These are phyloP conservation scores for Berkeleyomyces rouxiae DNA, from an alignment of 2,329 filamentous ascomycete genomes.

Conservation along the genomic window DNA sequence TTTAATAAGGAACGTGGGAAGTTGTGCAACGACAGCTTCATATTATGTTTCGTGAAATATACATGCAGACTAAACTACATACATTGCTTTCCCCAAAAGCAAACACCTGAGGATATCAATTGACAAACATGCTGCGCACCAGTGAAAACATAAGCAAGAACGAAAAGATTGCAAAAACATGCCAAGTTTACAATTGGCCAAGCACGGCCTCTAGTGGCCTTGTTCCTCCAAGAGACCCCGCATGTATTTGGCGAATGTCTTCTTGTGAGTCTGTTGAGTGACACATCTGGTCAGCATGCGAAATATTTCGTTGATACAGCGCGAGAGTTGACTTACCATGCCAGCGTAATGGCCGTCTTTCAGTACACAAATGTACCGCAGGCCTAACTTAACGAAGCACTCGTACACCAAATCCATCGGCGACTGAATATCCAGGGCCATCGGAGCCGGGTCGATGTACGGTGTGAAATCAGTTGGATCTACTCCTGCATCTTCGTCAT, in stretches of 20 bases:
- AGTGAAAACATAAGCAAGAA: not conserved
- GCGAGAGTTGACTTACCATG: constrained; percentile 43
- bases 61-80: not conserved
- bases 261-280: constrained; percentile 60
- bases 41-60: too few species aligned
- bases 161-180: not conserved
- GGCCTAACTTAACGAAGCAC: constrained; percentile 82
- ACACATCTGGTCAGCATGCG: not conserved
- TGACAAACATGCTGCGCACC: not conserved
- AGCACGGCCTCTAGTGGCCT: constrained; percentile 8
- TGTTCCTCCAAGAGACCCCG: constrained; percentile 55
- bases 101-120: not conserved
- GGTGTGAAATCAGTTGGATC: constrained; percentile 75
- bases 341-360: constrained; percentile 74
- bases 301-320: not conserved
- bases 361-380: constrained; percentile 83
- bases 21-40: too few species aligned
- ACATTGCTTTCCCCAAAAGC: not conserved
- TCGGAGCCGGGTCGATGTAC: constrained; percentile 81
- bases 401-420: constrained; percentile 94
- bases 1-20: too few species aligned
- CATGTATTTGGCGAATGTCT: constrained; percentile 88
- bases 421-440: constrained; percentile 73
- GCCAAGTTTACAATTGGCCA: not conserved
- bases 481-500: constrained; percentile 32